A percentile compares a stretch with the other conserved stretches of the same genome.
phyloP scores from a whole-genome alignment of 495 filamentous ascomycete genomes.

The Sabuloglossum arenarium region DNA sequence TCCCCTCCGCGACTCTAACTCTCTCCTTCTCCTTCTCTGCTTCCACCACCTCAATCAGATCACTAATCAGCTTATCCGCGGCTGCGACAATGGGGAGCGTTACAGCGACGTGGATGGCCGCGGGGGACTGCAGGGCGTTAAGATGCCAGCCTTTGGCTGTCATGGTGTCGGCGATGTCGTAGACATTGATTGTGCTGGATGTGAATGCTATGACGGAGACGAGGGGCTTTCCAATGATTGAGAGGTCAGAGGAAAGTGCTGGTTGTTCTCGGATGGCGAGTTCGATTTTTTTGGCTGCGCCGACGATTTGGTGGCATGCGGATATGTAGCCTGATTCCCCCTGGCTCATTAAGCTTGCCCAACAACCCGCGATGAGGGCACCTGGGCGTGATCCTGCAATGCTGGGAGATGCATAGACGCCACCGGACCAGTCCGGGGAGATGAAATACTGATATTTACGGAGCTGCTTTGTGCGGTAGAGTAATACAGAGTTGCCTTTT shows the following conservation, averaged over 20 bases:
- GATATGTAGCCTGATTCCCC: conserved; percentile 81
- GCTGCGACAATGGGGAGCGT: conserved; percentile 66
- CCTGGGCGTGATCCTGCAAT: conserved; percentile 85
- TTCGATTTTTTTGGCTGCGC: conserved; percentile 67
- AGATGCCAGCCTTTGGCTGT: conserved; percentile 76
- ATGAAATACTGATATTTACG: conserved; percentile 90
- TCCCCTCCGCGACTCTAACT: conserved; percentile 48
- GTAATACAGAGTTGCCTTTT: conserved; percentile 79
- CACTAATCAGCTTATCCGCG: conserved; percentile 56
- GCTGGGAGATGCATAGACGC: conserved; percentile 81
- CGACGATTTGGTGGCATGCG: conserved; percentile 71
- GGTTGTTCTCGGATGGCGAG: conserved; percentile 46
- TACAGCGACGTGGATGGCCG: conserved; percentile 94
- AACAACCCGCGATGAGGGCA: conserved; percentile 83
- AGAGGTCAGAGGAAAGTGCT: conserved; percentile 44
- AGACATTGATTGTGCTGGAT: conserved; percentile 55
- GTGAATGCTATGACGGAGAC: conserved; percentile 82
- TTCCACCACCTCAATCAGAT: conserved; percentile 60
- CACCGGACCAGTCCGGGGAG: conserved; percentile 83
- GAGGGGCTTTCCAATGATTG: conserved; percentile 64
- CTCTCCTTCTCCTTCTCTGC: conserved; percentile 47
- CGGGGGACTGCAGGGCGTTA: conserved; percentile 77
- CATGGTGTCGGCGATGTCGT: conserved; percentile 78
- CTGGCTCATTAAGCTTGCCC: conserved; percentile 71
- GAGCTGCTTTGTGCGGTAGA: conserved; percentile 65